Base-by-base conservation (phyloP, 345 rosid species). In the Nephelium lappaceum region DNA sequence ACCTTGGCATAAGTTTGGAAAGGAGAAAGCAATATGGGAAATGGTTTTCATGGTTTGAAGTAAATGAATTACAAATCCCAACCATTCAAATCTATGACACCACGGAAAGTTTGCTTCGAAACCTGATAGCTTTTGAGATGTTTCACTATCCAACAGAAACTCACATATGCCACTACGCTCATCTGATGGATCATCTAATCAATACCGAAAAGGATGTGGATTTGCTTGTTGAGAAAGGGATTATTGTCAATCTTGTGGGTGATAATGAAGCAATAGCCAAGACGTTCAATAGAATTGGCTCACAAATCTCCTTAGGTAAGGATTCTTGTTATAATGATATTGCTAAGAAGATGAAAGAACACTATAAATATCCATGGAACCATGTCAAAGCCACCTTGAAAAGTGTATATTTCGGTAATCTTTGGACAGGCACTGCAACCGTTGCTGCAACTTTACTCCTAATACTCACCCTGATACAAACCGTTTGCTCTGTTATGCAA, bases 341-440 rank as follows among this genome's bases (percentile, higher is more conserved):
- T 11, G 41, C 60, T 2, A 1, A 25, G 10, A 8, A 0, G 0
- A 71, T 80, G n/a, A 73, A 79, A 14, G 19, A 0, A 49, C 55
- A 39, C 19, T 11, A 49, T 14, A 3, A 14, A 5, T 14, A 49
- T 49, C 55, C 55, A 14, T 49, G 55, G 55, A 49, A 49, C 55
- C 55, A 49, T 49, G 0, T 2, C 5, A 49, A 49, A 18, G 55
- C 55, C 19, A 49, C 43, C 43, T 41, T 41, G 9, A 41, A 0
- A 41, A 41, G 43, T 4, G 43, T 41, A 41, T 41, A 41, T 41
- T 41, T 41, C 43, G 76, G 67, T 36, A 72, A 41, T 41, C 43
- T 5, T 41, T 85, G 88, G 88, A 81, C 77, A 41, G 76, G 78
- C 16, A 47, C 53, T 0, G 53, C 53, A 11, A 47, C 18, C 12